These are phyloP conservation scores for Pulveroboletus sp. DNA, from an alignment of 768 basidiomycete genomes.

Conservation along the genomic window DNA sequence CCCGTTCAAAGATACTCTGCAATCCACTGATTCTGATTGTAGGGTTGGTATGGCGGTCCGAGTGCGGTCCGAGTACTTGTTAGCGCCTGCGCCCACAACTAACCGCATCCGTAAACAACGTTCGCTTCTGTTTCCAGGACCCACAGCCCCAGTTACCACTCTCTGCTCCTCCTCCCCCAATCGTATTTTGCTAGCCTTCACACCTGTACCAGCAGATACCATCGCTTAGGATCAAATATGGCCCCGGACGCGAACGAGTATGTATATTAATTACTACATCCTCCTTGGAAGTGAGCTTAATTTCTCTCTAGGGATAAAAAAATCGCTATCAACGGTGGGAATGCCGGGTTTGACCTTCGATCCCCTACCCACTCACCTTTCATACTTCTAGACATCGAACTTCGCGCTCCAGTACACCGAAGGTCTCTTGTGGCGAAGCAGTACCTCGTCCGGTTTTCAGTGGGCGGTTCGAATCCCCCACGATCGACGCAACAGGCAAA, in stretches of 20 bases:
- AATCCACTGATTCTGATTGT: too few species aligned
- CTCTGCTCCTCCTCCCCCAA: background rate
- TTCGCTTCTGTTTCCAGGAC: slow-evolving; percentile 5
- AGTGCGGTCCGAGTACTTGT: slow-evolving; percentile 6
- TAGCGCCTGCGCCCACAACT: slow-evolving; percentile 17
- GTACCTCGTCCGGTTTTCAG: slow-evolving; percentile 11
- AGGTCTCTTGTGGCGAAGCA: slow-evolving; percentile 4
- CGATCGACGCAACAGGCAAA: slow-evolving; percentile 14
- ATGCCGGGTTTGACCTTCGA: background rate
- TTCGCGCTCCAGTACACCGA: slow-evolving; percentile 4
- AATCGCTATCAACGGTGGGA: slow-evolving; percentile 12
- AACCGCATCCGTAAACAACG: slow-evolving; percentile 16
- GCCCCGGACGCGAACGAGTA: slow-evolving; percentile 3
- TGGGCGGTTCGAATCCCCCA: slow-evolving; percentile 1
- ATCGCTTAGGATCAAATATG: background rate
- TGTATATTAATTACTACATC: background rate
- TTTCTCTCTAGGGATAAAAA: slow-evolving; percentile 3
- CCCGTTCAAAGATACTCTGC: too few species aligned
- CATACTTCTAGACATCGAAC: slow-evolving; percentile 8
- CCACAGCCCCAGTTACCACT: background rate
- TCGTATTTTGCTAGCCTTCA: background rate
- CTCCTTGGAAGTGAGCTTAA: background rate
- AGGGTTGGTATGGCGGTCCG: background rate
- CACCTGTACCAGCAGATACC: slow-evolving; percentile 5
- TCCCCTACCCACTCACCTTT: background rate